Base-by-base conservation (phyloP, 441 rosid genomes). In the Dalechampia spathulata region DNA sequence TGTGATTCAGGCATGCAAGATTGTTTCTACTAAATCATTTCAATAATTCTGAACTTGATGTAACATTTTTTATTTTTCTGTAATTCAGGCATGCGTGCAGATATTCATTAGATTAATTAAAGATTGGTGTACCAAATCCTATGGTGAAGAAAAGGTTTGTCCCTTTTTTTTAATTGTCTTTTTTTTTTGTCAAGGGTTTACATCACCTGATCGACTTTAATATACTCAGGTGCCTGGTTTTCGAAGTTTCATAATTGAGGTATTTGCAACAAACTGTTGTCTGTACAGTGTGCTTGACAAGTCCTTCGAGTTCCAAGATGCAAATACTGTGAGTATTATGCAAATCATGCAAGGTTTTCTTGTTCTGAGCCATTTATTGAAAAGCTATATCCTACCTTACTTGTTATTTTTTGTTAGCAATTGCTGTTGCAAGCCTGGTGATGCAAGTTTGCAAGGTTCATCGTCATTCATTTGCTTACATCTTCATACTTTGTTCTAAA, bases 221-320 rank as follows among this genome's bases (percentile, higher is more conserved):
- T 49, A 21, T 60, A 6, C 64, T 57, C 75, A 92, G 96, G 87
- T 89, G 46, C 90, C 84, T 30, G 99, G 96, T 64, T 92, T 92
- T 70, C 83, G 63, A 63, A 83, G 72, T 57, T 92, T 80, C 57
- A 75, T 85, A 52, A 80, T 83, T 2, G 94, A 89, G 61, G 54
- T 42, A 39, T 92, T 86, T 66, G 88, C 88, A 14, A 75, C 74
- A 41, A 80, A 86, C 57, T 92, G 99, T 61, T 92, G 99, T 70
- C 67, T 85, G 69, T 70, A 80, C 60, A 89, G 96, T 28, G 88
- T 83, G 52, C 96, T 89, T 25, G 87, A 92, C 65, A 85, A 73
- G 71, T 92, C 99, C 59, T 89, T 92, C 3, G 94, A 89, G 55
- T 85, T 92, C 69, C 71, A 57, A 46, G 96, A 92, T 66, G 92